Evolutionary conservation across 2,329 filamentous ascomycete genomes (phyloP).

Genomic region (Stagonosporopsis chrysanthemi): DNA sequence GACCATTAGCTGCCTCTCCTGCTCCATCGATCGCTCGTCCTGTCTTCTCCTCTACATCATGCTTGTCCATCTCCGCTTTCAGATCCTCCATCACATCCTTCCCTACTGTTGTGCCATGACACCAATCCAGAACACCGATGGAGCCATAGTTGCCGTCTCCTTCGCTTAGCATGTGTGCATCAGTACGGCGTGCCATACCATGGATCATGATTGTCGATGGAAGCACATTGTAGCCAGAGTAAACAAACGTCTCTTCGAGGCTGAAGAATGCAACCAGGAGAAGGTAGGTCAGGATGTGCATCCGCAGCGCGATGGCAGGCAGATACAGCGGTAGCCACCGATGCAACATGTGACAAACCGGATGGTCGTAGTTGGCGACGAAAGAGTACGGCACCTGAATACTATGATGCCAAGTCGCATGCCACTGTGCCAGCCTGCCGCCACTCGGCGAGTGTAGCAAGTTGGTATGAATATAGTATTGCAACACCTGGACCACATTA

Average conservation of each 20-base stretch:
- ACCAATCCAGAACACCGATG: constrained; percentile 63
- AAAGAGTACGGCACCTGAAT: constrained; percentile 67
- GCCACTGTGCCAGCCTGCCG: constrained; percentile 47
- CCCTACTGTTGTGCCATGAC: constrained; percentile 54
- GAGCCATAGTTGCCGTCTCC: constrained; percentile 68
- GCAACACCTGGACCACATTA: constrained; percentile 58
- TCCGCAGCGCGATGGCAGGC: constrained; percentile 69
- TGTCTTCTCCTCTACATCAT: constrained; percentile 56
- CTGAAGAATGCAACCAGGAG: constrained; percentile 69
- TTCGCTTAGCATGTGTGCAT: constrained; percentile 65
- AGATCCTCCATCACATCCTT: constrained; percentile 65
- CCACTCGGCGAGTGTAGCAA: constrained; percentile 65
- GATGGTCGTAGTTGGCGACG: constrained; percentile 72
- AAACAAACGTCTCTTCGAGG: constrained; percentile 70
- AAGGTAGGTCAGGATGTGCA: constrained; percentile 77
- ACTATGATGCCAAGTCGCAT: constrained; percentile 66
- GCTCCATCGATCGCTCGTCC: constrained; percentile 48
- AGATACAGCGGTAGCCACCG: constrained; percentile 72
- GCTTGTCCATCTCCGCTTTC: constrained; percentile 63
- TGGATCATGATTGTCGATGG: constrained; percentile 64
- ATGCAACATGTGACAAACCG: constrained; percentile 67
- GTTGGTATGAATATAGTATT: constrained; percentile 78
- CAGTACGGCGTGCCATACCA: constrained; percentile 65
- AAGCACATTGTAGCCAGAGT: constrained; percentile 71
- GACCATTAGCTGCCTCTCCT: constrained; percentile 39